Evolutionary conservation across 2,329 filamentous ascomycete species (phyloP).

Genomic region (Cladosporium sp.): DNA sequence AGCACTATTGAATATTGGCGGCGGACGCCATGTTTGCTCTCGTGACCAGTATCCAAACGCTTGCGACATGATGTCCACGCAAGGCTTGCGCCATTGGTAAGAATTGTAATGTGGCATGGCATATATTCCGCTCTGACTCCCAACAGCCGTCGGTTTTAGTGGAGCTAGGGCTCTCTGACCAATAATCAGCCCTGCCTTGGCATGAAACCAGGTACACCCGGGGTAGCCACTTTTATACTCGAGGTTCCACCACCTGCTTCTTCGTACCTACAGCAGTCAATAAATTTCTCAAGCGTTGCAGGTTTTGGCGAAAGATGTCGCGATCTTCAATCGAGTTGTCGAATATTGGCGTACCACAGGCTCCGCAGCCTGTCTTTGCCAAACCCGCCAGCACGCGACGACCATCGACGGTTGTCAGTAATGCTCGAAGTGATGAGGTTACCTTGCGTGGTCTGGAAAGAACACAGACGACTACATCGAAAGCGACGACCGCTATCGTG

Average conservation of each 20-base stretch:
- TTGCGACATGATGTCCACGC: background rate
- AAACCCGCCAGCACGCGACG: constrained; percentile 7
- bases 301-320: constrained; percentile 10
- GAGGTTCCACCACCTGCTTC: background rate
- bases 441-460: constrained; percentile 5
- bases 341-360: constrained; percentile 2
- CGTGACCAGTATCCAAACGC: too few relatives aligned
- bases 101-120: background rate
- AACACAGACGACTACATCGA: constrained; percentile 12
- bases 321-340: constrained; percentile 13
- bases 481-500: constrained; percentile 20
- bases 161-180: background rate
- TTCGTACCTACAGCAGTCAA: background rate
- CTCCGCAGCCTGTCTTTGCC: background rate
- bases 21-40: too few relatives aligned
- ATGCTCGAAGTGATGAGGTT: background rate
- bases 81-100: background rate
- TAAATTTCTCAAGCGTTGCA: background rate
- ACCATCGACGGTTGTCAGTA: background rate
- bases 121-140: constrained; percentile 1
- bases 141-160: background rate
- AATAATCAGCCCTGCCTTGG: background rate
- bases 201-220: background rate
- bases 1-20: too few relatives aligned
- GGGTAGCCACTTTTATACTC: background rate